phyloP scores from a whole-genome alignment of 2,329 filamentous ascomycete species.

The Trichoderma sp. region DNA sequence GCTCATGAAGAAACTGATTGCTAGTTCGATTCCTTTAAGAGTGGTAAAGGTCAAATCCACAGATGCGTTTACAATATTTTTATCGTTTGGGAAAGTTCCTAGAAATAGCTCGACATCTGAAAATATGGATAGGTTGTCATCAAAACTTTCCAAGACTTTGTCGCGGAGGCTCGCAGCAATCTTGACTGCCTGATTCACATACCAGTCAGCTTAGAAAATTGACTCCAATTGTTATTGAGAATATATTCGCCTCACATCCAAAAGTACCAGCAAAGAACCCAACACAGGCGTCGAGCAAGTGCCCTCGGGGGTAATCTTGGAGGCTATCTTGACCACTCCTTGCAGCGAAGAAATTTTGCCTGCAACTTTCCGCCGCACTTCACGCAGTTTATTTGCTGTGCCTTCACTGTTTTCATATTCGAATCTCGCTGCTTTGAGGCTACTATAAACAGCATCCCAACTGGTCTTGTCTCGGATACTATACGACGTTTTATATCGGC shows the following conservation, averaged over 20 bases:
- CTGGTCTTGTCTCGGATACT: neutral
- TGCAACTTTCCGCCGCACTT: neutral
- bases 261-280: neutral
- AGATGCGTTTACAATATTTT: neutral
- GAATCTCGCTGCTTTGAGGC: neutral
- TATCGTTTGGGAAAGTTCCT: neutral
- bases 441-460: neutral
- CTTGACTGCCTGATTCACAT: neutral
- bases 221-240: neutral
- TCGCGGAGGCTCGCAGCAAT: neutral
- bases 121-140: neutral
- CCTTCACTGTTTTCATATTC: neutral
- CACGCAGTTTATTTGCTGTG: neutral
- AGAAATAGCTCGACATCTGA: neutral
- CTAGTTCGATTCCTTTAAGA: neutral
- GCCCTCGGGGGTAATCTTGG: neutral
- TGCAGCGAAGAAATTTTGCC: neutral
- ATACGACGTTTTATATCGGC: neutral
- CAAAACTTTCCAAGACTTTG: neutral
- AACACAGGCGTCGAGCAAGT: neutral
- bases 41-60: neutral
- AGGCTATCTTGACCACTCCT: neutral
- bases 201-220: neutral
- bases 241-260: neutral
- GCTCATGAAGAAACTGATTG: constrained; percentile 1